Conservation (phyloP, 169 alveolate species). For the Eimeria praecox region DNA sequence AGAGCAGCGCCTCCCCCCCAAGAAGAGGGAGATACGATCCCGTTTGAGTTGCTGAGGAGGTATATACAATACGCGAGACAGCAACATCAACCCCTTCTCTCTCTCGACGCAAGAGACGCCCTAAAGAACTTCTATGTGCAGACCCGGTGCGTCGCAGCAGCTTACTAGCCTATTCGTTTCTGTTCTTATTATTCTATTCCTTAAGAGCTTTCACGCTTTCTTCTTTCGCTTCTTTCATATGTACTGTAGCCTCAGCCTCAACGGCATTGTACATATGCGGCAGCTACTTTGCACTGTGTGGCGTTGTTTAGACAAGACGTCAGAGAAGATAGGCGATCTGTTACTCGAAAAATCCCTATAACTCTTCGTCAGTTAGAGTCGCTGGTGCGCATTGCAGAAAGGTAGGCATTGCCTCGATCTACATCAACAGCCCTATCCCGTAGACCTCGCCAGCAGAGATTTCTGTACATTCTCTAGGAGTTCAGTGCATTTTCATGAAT, state of each 20-base stretch:
- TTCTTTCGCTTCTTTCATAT: background rate
- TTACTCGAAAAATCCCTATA: conserved; percentile 94
- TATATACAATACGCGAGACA: conserved; percentile 94
- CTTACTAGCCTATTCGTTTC: background rate
- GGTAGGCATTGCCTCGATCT: conserved; percentile 35
- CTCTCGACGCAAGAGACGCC: conserved; percentile 97
- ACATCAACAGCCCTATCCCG: background rate
- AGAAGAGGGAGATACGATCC: conserved; percentile 86
- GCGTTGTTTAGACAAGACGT: conserved; percentile 55
- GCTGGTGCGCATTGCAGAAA: conserved; percentile 92
- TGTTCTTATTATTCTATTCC: background rate
- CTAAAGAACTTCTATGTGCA: conserved; percentile 97
- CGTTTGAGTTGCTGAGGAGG: conserved; percentile 90
- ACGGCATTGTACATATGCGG: background rate
- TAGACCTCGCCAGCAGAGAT: background rate
- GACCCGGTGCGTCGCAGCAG: conserved; percentile 89
- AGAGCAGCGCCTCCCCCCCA: conserved; percentile 67
- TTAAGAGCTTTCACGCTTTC: background rate
- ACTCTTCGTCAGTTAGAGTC: conserved; percentile 99
- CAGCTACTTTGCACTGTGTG: conserved; percentile 1
- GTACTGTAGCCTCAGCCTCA: background rate
- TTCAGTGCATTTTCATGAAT: background rate
- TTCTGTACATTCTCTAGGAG: background rate
- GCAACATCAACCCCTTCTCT: conserved; percentile 95
- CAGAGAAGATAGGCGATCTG: conserved; percentile 84